Base-by-base conservation (phyloP, 148 eudicot species). In the Bassia scoparia region DNA sequence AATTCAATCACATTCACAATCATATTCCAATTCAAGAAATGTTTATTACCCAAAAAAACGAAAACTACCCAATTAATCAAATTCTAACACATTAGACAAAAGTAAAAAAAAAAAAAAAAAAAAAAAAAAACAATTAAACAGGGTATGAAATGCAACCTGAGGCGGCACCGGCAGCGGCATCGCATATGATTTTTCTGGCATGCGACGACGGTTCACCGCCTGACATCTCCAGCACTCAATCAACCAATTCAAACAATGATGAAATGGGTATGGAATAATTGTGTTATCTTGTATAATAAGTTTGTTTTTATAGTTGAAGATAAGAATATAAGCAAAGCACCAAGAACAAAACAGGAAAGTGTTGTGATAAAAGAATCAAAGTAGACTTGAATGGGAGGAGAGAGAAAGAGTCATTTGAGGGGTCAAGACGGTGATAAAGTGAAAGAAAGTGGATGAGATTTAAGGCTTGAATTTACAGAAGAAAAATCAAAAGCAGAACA, bases 121-220 rank as follows among this genome's bases (percentile, higher is more conserved):
- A 68, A 55, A 69, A 30, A 33, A 21, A 30, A 43, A 9, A 46
- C 2, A 2, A 2, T 2, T 46, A 21, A 15, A 15, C 15, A 49
- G 0, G 21, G 46, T 41, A 6, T 23, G 5, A 52, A 21, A 17
- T 13, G 56, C 3, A 81, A 79, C 97, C 97, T 72, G 97, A 89
- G 68, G 93, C 82, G 21, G 97, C 93, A 56, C 97, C 97, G 27
- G 97, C 86, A 50, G 81, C 90, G 68, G 91, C 90, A 59, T 89
- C 85, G 76, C 75, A 85, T 12, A 88, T 20, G 43, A 80, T 68
- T n/a, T 88, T 83, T 66, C 78, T 83, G 58, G 65, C 71, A 31
- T 82, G 84, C 74, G 74, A 77, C 58, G 80, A 60, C 76, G 70
- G 80, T 31, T 54, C 77, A 65, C 53, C 77, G 33, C 76, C 76